Conservation (phyloP, 2,329 filamentous ascomycete genomes). For the Lasiodiplodia sp. region DNA sequence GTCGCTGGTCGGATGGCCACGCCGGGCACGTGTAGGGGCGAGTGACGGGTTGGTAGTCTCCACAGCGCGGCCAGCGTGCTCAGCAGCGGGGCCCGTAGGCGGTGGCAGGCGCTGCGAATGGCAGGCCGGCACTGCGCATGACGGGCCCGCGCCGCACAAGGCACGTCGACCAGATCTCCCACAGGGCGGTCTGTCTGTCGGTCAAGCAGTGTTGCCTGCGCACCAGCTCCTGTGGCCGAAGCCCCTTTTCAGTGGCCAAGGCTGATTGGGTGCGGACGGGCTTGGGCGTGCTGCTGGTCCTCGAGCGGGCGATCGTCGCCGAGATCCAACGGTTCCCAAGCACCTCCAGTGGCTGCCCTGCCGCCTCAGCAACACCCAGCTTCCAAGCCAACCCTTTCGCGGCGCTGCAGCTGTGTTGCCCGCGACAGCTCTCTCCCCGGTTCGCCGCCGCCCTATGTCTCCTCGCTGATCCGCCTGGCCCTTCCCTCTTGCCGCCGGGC, state of each 20-base stretch:
- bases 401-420: conserved; percentile 11
- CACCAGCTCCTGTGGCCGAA: conserved; percentile 17
- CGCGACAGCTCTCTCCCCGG: conserved; percentile 18
- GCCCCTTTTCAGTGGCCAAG: conserved; percentile 25
- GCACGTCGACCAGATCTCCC: conserved; percentile 17
- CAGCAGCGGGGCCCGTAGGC: conserved; percentile 10
- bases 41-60: conserved; percentile 8
- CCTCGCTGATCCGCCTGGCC: conserved; percentile 27
- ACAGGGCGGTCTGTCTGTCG: conserved; percentile 16
- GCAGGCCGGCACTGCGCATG: conserved; percentile 8
- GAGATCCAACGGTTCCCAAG: conserved; percentile 22
- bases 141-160: conserved; percentile 11
- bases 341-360: conserved; percentile 12
- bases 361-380: conserved; percentile 28
- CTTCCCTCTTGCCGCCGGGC: conserved; percentile 29
- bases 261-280: conserved; percentile 24
- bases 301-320: conserved; percentile 27
- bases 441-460: conserved; percentile 23
- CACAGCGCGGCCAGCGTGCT: conserved; percentile 11
- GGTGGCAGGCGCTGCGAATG: conserved; percentile 18
- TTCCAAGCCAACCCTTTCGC: conserved; percentile 19
- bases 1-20: conserved; percentile 9
- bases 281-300: conserved; percentile 25
- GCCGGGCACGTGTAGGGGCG: conserved; percentile 11
- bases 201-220: conserved; percentile 10